These are phyloP conservation scores for Agroathelia rolfsii DNA, from an alignment of 1,284 basidiomycete species.

Conservation along the genomic window DNA sequence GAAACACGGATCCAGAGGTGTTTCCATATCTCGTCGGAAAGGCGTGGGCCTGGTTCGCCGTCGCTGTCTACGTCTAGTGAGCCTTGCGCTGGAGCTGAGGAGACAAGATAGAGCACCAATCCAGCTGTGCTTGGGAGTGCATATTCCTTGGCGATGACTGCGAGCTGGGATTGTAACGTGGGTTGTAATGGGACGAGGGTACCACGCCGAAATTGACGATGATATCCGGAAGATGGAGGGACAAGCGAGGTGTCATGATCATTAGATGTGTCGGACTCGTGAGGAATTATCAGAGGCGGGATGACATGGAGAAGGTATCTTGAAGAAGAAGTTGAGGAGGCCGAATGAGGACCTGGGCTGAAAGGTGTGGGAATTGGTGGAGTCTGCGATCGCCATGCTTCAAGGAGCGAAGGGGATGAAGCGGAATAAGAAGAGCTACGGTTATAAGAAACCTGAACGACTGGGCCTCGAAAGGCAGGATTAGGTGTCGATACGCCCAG, in stretches of 20 bases:
- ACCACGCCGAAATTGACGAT: slow-evolving; percentile 66
- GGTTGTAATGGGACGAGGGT: slow-evolving; percentile 65
- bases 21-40: slow-evolving; percentile 73
- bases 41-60: slow-evolving; percentile 10
- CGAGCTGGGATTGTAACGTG: slow-evolving; percentile 60
- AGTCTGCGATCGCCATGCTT: slow-evolving; percentile 44
- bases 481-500: slow-evolving; percentile 67
- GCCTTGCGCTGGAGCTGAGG: slow-evolving; percentile 29
- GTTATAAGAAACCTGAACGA: too few relatives aligned
- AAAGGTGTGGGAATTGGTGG: slow-evolving; percentile 36
- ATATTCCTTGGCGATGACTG: slow-evolving; percentile 81
- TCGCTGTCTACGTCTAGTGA: too few relatives aligned
- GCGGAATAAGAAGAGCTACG: slow-evolving; percentile 19
- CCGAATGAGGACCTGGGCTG: slow-evolving; percentile 21
- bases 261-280: slow-evolving; percentile 37
- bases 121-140: slow-evolving; percentile 73
- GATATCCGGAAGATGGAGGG: slow-evolving; percentile 56
- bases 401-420: slow-evolving; percentile 24
- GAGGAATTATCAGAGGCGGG: slow-evolving; percentile 57
- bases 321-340: slow-evolving; percentile 32
- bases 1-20: slow-evolving; percentile 69
- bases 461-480: slow-evolving; percentile 35
- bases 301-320: slow-evolving; percentile 69
- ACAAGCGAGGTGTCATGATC: slow-evolving; percentile 38
- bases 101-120: slow-evolving; percentile 66